Base-by-base conservation (phyloP, 108 stramenopile genomes). In the Skeletonema tropicum region DNA sequence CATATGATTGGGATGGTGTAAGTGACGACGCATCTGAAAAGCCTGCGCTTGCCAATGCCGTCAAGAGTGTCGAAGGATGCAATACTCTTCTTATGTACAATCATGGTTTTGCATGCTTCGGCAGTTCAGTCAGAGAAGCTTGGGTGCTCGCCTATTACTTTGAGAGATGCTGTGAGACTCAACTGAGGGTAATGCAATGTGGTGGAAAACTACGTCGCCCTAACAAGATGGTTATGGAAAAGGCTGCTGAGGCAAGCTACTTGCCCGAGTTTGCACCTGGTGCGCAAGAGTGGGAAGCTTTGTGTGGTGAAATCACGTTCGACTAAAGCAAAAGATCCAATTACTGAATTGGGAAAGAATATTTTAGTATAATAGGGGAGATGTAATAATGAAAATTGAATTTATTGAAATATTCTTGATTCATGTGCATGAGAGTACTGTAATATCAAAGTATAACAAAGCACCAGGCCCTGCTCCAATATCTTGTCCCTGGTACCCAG, bases 131-230 rank as follows among this genome's bases (percentile, higher is more conserved):
- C 6, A 55, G 72, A 12, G 85, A 87, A 46, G 89, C 78, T 3
- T 90, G 86, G 84, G 84, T 90, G n/a, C 65, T 87, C 62, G 87
- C 86, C 4, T 90, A 85, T 60, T 88, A 88, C 77, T 90, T 88
- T 59, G 87, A 88, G 32, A 82, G 69, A 30, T 63, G 62, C 38
- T 87, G 89, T 60, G 75, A 86, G 69, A 71, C 62, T 13, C 86
- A 87, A 49, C 64, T 86, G 30, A 61, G 59, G 17, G 66, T 68
- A 39, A 71, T 86, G 42, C 85, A 90, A 55, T 73, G 77, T 26
- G 89, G 89, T 35, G 68, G 71, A 26, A 82, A 83, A 55, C 74
- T 88, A 41, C 69, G 70, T 13, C 65, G 49, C 26, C 86, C 86
- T 2, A 52, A 39, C 52, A 72, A 79, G 62, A 57, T 42, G 10